Evolutionary conservation across 2,329 filamentous ascomycete genomes (phyloP), one percentile per base, ranked within the genome.

Genomic region (Exophiala xenobiotica): DNA sequence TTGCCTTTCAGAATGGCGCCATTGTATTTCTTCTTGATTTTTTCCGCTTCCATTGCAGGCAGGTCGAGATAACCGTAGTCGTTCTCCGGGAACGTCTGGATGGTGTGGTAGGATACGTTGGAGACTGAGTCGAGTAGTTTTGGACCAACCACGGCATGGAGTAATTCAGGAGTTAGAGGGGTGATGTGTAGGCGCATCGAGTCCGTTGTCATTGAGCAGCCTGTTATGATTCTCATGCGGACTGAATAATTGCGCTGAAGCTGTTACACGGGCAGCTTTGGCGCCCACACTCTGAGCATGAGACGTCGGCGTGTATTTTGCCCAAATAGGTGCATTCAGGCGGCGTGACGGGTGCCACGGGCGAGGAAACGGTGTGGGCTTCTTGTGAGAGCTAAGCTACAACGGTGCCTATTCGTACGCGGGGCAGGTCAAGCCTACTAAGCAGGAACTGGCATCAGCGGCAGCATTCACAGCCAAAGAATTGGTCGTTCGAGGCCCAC

Each of bases 51-150:
- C 70, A 82, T 81, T 2, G 68, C 72, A 0, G 91, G 91, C 29
- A 99, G 72, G 40, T 95, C 90, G 53, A 97, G 77, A 72, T 88
- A 99, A 49, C 92, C 93, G 82, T 90, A 99, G 46, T 82, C 85
- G 66, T 83, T 87, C 60, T 99, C 93, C 11, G 92, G 92, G 58
- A 95, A 96, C 0, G 91, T 91, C 65, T 90, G 81, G 60, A 96
- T 73, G 4, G 77, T 76, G 70, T 97, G 92, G 71, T 86, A 96
- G n/a, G 91, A 96, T 46, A 96, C 81, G 66, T 90, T 88, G 55
- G 83, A 82, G 16, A 88, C 89, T 39, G 75, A 74, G 11, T 82
- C 76, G 27, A 83, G 80, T 11, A 88, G 66, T 1, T 85, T 79
- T 1, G 85, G 76, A 18, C 88, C 83, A 41, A 99, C 70, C 53